These are phyloP conservation scores for Byssothecium circinans DNA, from an alignment of 2,329 filamentous ascomycete species.

Conservation along the genomic window DNA sequence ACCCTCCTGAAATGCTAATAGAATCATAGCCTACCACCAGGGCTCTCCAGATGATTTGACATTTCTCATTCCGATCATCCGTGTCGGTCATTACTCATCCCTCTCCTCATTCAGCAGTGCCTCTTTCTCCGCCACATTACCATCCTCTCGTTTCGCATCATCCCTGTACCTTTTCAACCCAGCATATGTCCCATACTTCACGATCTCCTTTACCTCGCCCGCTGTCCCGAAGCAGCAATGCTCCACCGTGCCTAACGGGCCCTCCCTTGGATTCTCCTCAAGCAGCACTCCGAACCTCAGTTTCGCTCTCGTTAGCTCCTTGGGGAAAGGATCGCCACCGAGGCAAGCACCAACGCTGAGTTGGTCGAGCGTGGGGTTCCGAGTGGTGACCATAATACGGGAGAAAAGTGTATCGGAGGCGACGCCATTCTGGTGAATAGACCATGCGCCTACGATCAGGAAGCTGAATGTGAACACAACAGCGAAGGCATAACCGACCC, in stretches of 20 bases:
- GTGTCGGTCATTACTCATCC: neutral
- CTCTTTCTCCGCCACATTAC: conserved; percentile 15
- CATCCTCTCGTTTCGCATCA: conserved; percentile 7
- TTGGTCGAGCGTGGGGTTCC: conserved; percentile 43
- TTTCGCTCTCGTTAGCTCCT: conserved; percentile 41
- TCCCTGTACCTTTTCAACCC: conserved; percentile 30
- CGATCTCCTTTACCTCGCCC: conserved; percentile 43
- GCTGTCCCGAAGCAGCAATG: conserved; percentile 44
- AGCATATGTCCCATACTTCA: conserved; percentile 42
- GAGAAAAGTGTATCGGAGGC: conserved; percentile 41
- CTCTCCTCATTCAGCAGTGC: conserved; percentile 7
- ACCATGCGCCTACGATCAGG: conserved; percentile 35
- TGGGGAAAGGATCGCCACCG: conserved; percentile 46
- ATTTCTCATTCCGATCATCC: neutral
- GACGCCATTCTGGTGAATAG: conserved; percentile 41
- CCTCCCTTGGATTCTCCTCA: conserved; percentile 38
- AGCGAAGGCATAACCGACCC: conserved; percentile 42
- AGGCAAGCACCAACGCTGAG: conserved; percentile 45
- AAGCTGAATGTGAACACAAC: conserved; percentile 32
- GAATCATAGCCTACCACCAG: no score
- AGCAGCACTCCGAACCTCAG: conserved; percentile 45
- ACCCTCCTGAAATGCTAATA: no score
- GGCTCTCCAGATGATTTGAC: no score
- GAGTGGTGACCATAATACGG: conserved; percentile 42
- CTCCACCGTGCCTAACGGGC: conserved; percentile 36